A percentile compares a stretch with the other conserved stretches of the same genome.
Evolutionary conservation across 352 stramenopile species (phyloP).

Genomic region (Thalassiosira allenii): DNA sequence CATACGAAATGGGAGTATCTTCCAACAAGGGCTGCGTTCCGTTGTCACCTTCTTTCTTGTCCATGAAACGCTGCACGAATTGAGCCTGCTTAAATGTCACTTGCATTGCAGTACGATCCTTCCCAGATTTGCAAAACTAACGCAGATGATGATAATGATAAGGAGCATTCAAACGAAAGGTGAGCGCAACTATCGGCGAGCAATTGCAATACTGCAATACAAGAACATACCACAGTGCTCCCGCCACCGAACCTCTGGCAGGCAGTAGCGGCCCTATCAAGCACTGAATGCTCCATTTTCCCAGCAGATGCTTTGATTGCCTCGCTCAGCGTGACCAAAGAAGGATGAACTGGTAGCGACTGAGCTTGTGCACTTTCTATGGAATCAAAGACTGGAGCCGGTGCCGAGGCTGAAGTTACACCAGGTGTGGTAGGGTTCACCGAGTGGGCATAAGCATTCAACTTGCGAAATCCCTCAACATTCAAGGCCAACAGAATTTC

Average conservation of each 20-base stretch:
- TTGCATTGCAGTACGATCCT: conserved; percentile 97
- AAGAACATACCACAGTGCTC: conserved; percentile 90
- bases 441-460: conserved; percentile 84
- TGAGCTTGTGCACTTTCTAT: conserved; percentile 40
- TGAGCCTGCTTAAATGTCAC: conserved; percentile 94
- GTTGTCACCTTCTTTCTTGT: conserved; percentile 37
- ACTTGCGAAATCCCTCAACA: conserved; percentile 78
- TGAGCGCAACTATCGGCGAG: too few species aligned
- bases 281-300: conserved; percentile 85
- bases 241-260: conserved; percentile 92
- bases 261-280: conserved; percentile 81
- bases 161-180: too few species aligned
- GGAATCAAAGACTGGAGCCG: conserved; percentile 32
- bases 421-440: conserved; percentile 61
- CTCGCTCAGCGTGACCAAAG: conserved; percentile 63
- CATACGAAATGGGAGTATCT: conserved; percentile 37
- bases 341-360: conserved; percentile 66
- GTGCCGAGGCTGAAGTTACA: conserved; percentile 26
- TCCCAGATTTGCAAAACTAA: conserved; percentile 99
- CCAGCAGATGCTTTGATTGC: conserved; percentile 77
- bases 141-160: too few species aligned
- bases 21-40: too few species aligned
- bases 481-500: conserved; percentile 85
- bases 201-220: too few species aligned
- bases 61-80: conserved; percentile 82